Evolutionary conservation across 176 grass and related monocot genomes (phyloP).

Genomic region (Otatea glauca): DNA sequence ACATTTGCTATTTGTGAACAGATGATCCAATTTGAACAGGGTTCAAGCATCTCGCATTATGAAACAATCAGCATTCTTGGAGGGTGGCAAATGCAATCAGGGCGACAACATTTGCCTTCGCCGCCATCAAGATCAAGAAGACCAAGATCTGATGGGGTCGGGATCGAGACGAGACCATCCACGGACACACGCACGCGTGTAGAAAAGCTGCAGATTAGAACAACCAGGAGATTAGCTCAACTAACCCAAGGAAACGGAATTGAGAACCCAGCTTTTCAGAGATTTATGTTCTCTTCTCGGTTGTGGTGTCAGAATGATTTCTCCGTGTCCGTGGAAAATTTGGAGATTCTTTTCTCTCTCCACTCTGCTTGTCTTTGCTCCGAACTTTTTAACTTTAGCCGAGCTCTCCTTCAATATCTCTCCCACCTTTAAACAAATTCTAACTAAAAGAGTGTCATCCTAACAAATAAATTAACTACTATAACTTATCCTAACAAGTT

Average conservation of each 20-base stretch:
- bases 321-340: not conserved
- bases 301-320: not conserved
- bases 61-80: not conserved
- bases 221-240: conserved; percentile 19
- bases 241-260: conserved; percentile 25
- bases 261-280: not conserved
- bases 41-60: too few relatives aligned
- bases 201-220: not conserved
- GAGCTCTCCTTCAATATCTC: too few relatives aligned
- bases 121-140: conserved; percentile 11
- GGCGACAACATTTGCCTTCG: conserved; percentile 21
- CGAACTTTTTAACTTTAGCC: too few relatives aligned
- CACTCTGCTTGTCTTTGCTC: not conserved
- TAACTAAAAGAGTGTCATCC: too few relatives aligned
- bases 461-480: too few relatives aligned
- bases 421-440: too few relatives aligned
- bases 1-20: conserved; percentile 20
- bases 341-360: not conserved
- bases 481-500: too few relatives aligned
- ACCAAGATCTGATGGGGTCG: conserved; percentile 31
- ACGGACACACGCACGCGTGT: not conserved
- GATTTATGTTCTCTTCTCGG: not conserved
- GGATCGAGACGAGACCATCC: conserved; percentile 29
- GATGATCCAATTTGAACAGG: not conserved
- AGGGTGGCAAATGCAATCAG: not conserved